phyloP scores from a whole-genome alignment of 2,329 filamentous ascomycete species.

The Trichophaea hybrida region DNA sequence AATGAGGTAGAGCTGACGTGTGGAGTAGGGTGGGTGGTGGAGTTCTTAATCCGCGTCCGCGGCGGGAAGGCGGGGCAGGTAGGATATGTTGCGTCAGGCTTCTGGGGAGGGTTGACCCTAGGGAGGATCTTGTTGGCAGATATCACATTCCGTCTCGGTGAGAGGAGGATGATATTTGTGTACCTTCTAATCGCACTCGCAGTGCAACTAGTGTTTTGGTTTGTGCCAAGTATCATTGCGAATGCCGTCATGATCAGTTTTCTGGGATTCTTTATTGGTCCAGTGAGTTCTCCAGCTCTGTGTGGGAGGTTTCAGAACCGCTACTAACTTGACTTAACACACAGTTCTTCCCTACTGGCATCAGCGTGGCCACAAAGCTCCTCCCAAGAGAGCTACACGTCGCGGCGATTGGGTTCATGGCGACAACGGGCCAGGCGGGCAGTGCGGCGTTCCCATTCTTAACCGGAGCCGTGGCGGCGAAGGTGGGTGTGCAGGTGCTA shows the following conservation, averaged over 20 bases:
- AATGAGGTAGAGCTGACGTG: neutral
- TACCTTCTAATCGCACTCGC: conserved; percentile 52
- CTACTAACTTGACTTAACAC: neutral
- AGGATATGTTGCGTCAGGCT: conserved; percentile 61
- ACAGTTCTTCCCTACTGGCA: conserved; percentile 42
- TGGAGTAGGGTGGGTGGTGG: conserved; percentile 64
- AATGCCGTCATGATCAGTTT: conserved; percentile 57
- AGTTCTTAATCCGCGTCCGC: conserved; percentile 72
- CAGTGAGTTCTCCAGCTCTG: conserved; percentile 41
- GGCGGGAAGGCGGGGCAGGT: conserved; percentile 53
- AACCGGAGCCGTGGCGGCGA: conserved; percentile 52
- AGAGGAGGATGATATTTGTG: conserved; percentile 47
- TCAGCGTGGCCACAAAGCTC: conserved; percentile 60
- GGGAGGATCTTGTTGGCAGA: conserved; percentile 62
- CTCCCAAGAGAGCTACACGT: conserved; percentile 61
- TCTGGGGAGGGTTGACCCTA: conserved; percentile 70
- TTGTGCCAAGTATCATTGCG: conserved; percentile 61
- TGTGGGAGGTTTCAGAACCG: conserved; percentile 2
- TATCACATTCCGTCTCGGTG: conserved; percentile 57
- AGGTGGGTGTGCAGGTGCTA: conserved; percentile 42
- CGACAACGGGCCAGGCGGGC: conserved; percentile 61
- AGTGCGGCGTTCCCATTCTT: conserved; percentile 53
- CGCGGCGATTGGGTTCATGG: conserved; percentile 64
- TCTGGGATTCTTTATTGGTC: conserved; percentile 66
- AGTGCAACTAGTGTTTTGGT: conserved; percentile 63